Evolutionary conservation across 2,329 filamentous ascomycete genomes (phyloP), one percentile per base, ranked within the genome.

Genomic region (Ciborinia camelliae): DNA sequence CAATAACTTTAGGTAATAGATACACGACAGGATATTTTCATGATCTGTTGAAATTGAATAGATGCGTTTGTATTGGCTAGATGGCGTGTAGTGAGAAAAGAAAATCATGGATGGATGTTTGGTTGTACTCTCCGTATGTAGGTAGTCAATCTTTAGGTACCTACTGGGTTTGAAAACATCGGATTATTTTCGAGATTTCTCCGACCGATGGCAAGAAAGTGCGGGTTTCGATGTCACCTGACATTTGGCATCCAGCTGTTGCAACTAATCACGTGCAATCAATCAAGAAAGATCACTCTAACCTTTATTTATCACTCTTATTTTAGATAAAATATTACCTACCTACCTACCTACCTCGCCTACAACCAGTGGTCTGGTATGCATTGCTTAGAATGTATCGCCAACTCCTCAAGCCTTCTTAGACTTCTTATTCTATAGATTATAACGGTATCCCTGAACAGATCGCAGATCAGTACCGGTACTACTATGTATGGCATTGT

Each of bases 1-100:
- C n/a, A n/a, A n/a, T n/a, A n/a, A n/a, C n/a, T n/a, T n/a, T n/a
- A n/a, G n/a, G n/a, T n/a, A 32, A 26, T 54, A n/a, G 50, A n/a
- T 54, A 28, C 60, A 63, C 41, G 28, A 37, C 51, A 57, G 30
- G 39, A 57, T 57, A n/a, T 15, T 57, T 63, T 54, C 52, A n/a
- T 20, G 37, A 39, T 47, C 48, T 63, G 57, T 63, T 63, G 60
- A 57, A 45, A 63, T 63, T 63, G 60, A 57, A 45, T 63, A 20
- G 47, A 10, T 62, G 59, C 59, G 20, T 62, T 48, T 28, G 57
- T 37, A 32, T 43, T 15, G 18, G 28, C 10, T 23, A n/a, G 5
- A 12, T 10, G 7, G 23, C 3, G 26, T 23, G 14, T 23, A 41
- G 4, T 39, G 8, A 32, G 15, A 8, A 18, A 54, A 26, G 20